Evolutionary conservation across 352 stramenopile species (phyloP).

Genomic region (Globisporangium middletonii): DNA sequence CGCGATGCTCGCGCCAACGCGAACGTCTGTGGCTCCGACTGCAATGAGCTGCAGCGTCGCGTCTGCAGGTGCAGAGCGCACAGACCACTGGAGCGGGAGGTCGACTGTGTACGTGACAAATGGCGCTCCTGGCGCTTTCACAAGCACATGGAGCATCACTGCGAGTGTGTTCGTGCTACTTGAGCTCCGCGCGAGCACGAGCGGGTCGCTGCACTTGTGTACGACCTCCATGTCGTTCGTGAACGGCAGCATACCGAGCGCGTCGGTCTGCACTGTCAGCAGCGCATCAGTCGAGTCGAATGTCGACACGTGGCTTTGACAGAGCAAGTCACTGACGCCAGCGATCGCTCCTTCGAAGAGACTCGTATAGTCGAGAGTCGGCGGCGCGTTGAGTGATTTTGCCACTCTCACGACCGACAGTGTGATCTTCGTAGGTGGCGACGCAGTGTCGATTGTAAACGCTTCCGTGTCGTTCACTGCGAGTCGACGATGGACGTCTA

Average conservation of each 20-base stretch:
- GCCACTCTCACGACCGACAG: not conserved
- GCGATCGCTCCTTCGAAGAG: slow-evolving; percentile 3
- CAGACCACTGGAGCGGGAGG: slow-evolving; percentile 18
- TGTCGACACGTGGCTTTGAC: slow-evolving; percentile 4
- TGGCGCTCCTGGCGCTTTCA: not conserved
- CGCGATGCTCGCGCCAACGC: not conserved
- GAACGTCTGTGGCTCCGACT: slow-evolving; percentile 7
- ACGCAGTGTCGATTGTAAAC: not conserved
- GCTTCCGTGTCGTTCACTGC: not conserved
- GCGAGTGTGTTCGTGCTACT: not conserved
- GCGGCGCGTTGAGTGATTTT: not conserved
- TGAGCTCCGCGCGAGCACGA: not conserved
- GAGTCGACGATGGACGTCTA: not conserved
- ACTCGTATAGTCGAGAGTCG: slow-evolving; percentile 1
- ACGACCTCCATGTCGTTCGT: slow-evolving; percentile 1
- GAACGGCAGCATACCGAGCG: not conserved
- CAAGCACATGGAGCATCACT: slow-evolving; percentile 6
- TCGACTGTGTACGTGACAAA: slow-evolving; percentile 5
- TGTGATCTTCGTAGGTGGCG: slow-evolving; percentile 1
- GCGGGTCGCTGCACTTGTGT: slow-evolving; percentile 5
- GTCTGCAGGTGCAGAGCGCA: not conserved
- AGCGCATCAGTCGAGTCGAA: slow-evolving; percentile 3
- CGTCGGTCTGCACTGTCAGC: not conserved
- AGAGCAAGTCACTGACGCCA: not conserved
- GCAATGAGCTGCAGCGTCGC: not conserved